Base-by-base conservation (phyloP, 768 basidiomycete genomes). In the Kwoniella europaea region DNA sequence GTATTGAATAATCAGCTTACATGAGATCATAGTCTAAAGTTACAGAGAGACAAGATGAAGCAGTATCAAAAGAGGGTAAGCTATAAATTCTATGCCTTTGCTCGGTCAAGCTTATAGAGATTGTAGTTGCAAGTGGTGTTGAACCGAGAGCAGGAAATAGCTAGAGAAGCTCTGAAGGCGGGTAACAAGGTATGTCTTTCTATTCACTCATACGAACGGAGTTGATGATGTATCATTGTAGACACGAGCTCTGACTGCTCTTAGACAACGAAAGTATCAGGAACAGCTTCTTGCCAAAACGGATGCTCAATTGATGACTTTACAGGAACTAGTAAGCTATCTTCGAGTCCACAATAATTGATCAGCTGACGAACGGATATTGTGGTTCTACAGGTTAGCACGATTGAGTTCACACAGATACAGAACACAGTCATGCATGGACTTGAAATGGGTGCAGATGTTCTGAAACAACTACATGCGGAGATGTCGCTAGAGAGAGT, bases 361-460 rank as follows among this genome's bases (percentile, higher is more conserved):
- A 43, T n/a, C n/a, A n/a, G n/a, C 44, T 44, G n/a, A 44, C 24
- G 16, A 50, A 15, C 13, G 5, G 56, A 55, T 70, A 50, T 50
- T 65, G 5, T 24, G 2, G 4, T 27, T 67, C 20, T 55, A 13
- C 78, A 99, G 96, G 94, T 98, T 27, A 92, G 93, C 3, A 92
- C 91, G 0, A 97, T 99, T 77, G 97, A 99, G 82, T 98, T 97
- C 85, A 94, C 97, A 7, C 87, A 95, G 60, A 90, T 98, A 22
- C 92, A 98, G 83, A 89, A 92, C 56, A 94, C 94, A 2, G 92
- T 99, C 10, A 79, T 98, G 43, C 93, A 93, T 82, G 97, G 96
- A 9, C 85, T 99, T 55, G 89, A 93, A 82, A 93, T 94, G 84
- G 97, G 97, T 2, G 98, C 91, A 75, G 91, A 92, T 41, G 94